These are phyloP conservation scores for Trypanosoma lewisi DNA, from an alignment of 208 protist genomes.

Conservation along the genomic window DNA sequence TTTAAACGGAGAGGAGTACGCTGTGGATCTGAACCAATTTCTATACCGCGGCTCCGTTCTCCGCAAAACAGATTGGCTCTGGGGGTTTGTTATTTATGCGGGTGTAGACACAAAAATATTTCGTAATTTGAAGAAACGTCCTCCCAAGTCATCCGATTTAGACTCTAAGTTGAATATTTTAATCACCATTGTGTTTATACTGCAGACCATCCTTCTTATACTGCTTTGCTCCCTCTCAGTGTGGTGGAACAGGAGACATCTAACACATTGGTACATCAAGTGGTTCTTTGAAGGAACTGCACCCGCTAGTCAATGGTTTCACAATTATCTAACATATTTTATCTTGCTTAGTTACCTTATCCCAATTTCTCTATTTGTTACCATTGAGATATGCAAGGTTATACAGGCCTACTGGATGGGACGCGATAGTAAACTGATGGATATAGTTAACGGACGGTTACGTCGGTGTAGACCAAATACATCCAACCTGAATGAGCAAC, in stretches of 20 bases:
- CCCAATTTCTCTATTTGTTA: conserved; percentile 92
- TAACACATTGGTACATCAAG: conserved; percentile 57
- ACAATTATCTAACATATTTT: conserved; percentile 87
- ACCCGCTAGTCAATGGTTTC: conserved; percentile 45
- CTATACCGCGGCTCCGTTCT: conserved; percentile 89
- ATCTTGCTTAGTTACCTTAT: conserved; percentile 90
- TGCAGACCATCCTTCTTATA: conserved; percentile 75
- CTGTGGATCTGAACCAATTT: conserved; percentile 82
- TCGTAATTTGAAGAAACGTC: conserved; percentile 82
- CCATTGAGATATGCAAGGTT: conserved; percentile 91
- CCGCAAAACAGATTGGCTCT: conserved; percentile 91
- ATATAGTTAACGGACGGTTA: conserved; percentile 64
- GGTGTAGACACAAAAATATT: conserved; percentile 92
- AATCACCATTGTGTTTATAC: conserved; percentile 67
- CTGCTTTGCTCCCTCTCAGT: conserved; percentile 64
- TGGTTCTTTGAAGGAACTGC: conserved; percentile 59
- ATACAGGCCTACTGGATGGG: conserved; percentile 89
- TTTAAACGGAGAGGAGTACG: conserved; percentile 43
- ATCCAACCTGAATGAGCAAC: conserved; percentile 92
- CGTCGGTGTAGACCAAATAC: conserved; percentile 80
- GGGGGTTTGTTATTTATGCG: conserved; percentile 92
- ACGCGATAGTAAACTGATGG: conserved; percentile 82
- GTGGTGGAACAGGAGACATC: conserved; percentile 56
- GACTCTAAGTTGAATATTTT: conserved; percentile 86
- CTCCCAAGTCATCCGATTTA: conserved; percentile 87